phyloP scores from a whole-genome alignment of 345 rosid species.

The Turritis glabra region DNA sequence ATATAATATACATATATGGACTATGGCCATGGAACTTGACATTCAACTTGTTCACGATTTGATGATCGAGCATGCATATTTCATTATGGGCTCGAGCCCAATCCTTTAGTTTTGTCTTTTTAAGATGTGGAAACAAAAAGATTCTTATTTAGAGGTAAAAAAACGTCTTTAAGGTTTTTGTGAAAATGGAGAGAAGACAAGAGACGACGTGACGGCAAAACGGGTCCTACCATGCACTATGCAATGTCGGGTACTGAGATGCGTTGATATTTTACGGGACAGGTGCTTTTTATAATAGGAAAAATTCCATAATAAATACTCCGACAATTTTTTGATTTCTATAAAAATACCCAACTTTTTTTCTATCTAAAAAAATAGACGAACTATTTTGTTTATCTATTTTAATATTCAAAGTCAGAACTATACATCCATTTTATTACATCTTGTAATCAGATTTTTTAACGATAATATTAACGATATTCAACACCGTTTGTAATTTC shows the following conservation, averaged over 20 bases:
- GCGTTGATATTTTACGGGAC: neutral
- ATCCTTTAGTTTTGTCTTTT: neutral
- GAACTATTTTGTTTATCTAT: no score
- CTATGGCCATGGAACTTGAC: neutral
- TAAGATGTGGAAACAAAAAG: neutral
- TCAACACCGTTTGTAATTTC: no score
- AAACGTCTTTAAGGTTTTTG: neutral
- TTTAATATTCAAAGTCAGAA: no score
- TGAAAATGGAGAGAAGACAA: slow-evolving; percentile 20
- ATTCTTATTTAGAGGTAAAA: neutral
- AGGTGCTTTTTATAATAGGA: neutral
- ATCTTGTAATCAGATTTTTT: no score
- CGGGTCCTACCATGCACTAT: slow-evolving; percentile 23
- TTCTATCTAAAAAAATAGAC: no score
- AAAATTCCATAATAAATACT: no score
- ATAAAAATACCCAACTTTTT: no score
- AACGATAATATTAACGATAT: no score
- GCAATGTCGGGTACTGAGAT: slow-evolving; percentile 15
- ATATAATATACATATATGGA: neutral
- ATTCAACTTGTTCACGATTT: neutral
- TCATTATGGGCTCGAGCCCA: slow-evolving; percentile 4
- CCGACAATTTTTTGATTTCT: no score
- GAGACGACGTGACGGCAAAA: slow-evolving; percentile 6
- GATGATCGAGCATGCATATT: neutral
- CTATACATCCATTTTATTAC: no score